Base-by-base conservation (phyloP, 2,329 filamentous ascomycete genomes). In the Emmonsiellopsis sp. region DNA sequence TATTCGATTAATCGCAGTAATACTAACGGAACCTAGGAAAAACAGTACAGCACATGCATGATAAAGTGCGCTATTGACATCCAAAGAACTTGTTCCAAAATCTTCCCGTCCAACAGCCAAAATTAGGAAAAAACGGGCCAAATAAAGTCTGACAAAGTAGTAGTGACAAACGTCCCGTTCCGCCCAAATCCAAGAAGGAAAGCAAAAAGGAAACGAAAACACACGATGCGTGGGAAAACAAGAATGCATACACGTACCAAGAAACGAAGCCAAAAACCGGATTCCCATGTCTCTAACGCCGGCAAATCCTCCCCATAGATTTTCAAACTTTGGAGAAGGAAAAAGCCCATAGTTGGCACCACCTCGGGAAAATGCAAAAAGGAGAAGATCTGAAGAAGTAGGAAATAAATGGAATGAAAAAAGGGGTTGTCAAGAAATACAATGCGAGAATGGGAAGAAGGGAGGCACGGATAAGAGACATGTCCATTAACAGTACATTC, bases 31-130 rank as follows among this genome's bases (percentile, higher is more conserved):
- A 17, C 17, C 17, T 17, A 17, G 17, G 17, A 36, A 34, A 36
- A 14, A 49, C 46, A 49, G 17, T 39, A 49, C 46, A 49, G 34
- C 31, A n/a, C 46, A 39, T 49, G 34, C 46, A 11, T 49, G 10
- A 14, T 8, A 49, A 27, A 11, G 17, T 14, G 6, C 17, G 34
- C 10, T 47, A 37, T 17, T 47, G 46, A 39, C 6, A 39, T 31
- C 14, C 10, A 33, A 11, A 49, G 34, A 11, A 40, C 33, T 39
- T 49, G 34, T 31, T 31, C 46, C 46, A 49, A 49, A 39, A 39
- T 49, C 34, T 40, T 48, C 34, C 34, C 34, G 14, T 11, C 46
- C 33, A 40, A 1, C 46, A 17, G 34, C 34, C 17, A n/a, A 21
- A 31, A 49, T 49, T 37, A 49, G 39, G 34, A 49, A 49, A 27